Conservation (phyloP, 2,329 filamentous ascomycete species). For the Aspergillus aculeatus region DNA sequence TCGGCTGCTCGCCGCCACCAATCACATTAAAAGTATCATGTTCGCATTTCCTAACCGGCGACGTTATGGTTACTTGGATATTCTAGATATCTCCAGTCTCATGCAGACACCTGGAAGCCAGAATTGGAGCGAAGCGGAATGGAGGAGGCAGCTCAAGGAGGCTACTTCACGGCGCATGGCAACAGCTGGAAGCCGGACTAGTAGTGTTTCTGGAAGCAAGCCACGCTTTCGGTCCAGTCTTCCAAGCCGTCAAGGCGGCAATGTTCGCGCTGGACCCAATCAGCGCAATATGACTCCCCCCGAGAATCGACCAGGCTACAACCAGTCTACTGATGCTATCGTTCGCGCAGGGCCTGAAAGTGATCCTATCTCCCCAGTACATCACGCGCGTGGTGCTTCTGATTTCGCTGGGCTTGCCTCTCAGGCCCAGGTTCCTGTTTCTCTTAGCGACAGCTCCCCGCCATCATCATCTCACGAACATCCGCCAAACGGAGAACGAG, state of each 20-base stretch:
- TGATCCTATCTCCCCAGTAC: constrained; percentile 19
- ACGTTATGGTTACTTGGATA: constrained; percentile 86
- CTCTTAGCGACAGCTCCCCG: constrained; percentile 32
- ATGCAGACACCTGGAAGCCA: constrained; percentile 76
- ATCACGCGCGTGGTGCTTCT: constrained; percentile 33
- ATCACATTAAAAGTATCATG: constrained; percentile 89
- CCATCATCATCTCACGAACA: constrained; percentile 39
- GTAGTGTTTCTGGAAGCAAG: constrained; percentile 59
- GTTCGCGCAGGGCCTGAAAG: constrained; percentile 27
- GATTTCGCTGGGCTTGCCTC: constrained; percentile 30
- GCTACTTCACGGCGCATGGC: constrained; percentile 61
- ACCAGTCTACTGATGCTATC: constrained; percentile 39
- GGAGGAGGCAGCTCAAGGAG: constrained; percentile 86
- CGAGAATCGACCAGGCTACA: constrained; percentile 28
- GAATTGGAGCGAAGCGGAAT: constrained; percentile 80
- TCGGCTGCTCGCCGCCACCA: constrained; percentile 79
- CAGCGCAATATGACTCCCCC: constrained; percentile 22
- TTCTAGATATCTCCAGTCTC: constrained; percentile 76
- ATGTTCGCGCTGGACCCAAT: constrained; percentile 33
- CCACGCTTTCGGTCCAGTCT: constrained; percentile 39
- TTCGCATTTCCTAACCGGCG: constrained; percentile 92
- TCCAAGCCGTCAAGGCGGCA: constrained; percentile 35
- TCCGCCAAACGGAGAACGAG: constrained; percentile 23
- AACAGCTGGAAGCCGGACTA: constrained; percentile 41
- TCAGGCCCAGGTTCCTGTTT: constrained; percentile 15